Evolutionary conservation across 805 yeast species (phyloP).

Genomic region (Yarrowia bubula): DNA sequence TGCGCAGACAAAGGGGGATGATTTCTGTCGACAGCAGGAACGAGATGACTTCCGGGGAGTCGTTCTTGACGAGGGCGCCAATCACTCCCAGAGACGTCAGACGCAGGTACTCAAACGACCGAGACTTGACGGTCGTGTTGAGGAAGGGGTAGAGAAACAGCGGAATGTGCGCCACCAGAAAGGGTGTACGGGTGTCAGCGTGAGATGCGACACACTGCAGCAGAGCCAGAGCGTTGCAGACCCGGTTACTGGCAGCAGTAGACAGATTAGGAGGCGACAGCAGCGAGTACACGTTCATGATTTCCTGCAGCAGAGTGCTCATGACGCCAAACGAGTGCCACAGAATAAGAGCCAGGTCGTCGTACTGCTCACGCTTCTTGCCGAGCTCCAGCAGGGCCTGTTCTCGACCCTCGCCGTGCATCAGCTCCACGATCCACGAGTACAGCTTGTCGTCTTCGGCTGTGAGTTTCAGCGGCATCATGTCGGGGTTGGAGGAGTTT

Average conservation of each 20-base stretch:
- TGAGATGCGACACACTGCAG: constrained; percentile 97
- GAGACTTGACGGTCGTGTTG: constrained; percentile 84
- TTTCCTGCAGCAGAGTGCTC: constrained; percentile 87
- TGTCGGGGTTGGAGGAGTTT: constrained; percentile 7
- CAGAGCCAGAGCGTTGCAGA: constrained; percentile 91
- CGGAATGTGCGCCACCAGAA: constrained; percentile 87
- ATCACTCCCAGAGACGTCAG: constrained; percentile 93
- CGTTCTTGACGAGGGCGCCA: constrained; percentile 95
- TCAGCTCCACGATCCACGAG: constrained; percentile 85
- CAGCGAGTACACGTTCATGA: constrained; percentile 84
- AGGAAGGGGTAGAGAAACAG: constrained; percentile 89
- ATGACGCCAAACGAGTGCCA: constrained; percentile 98
- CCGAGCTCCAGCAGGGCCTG: constrained; percentile 90
- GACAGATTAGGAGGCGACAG: constrained; percentile 82
- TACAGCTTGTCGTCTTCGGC: constrained; percentile 76
- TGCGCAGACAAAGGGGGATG: constrained; percentile 88
- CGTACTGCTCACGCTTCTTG: constrained; percentile 90
- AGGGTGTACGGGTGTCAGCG: constrained; percentile 79
- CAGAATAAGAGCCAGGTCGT: constrained; percentile 84
- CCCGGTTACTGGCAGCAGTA: constrained; percentile 85
- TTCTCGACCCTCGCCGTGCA: constrained; percentile 87
- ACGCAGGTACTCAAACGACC: constrained; percentile 91
- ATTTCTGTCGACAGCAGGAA: constrained; percentile 93
- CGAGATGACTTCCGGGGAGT: constrained; percentile 90
- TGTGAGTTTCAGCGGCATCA: constrained; percentile 14